Percentiles rank a stretch among this genome's conserved stretches.
phyloP scores from a whole-genome alignment of 2,329 filamentous ascomycete genomes.

The Monosporascus ibericus region DNA sequence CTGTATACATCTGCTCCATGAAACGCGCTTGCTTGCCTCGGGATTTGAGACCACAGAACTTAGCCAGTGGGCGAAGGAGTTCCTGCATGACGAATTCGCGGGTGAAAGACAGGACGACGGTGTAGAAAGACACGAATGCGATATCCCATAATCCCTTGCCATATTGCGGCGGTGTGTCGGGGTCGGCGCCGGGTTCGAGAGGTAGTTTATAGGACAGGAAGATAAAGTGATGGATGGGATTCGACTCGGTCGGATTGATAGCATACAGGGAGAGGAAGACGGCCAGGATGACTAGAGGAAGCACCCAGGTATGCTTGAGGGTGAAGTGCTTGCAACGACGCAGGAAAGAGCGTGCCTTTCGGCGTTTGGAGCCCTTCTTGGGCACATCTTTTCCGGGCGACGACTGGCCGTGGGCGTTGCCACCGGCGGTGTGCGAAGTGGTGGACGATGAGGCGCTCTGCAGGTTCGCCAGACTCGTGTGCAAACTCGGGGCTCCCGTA shows the following conservation, averaged over 20 bases:
- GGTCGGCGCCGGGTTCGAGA: slow-evolving; percentile 31
- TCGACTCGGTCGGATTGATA: slow-evolving; percentile 68
- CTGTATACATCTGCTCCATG: slow-evolving; percentile 95
- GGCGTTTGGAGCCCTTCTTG: slow-evolving; percentile 47
- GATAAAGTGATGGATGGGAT: slow-evolving; percentile 74
- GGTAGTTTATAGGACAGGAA: slow-evolving; percentile 84
- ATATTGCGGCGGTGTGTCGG: slow-evolving; percentile 58
- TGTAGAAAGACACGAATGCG: slow-evolving; percentile 85
- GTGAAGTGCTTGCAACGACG: slow-evolving; percentile 46
- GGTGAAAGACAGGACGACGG: slow-evolving; percentile 81
- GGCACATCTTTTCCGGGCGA: slow-evolving; percentile 16
- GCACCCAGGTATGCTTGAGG: slow-evolving; percentile 54
- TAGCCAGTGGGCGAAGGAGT: slow-evolving; percentile 70
- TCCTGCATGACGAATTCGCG: slow-evolving; percentile 96
- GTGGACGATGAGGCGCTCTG: slow-evolving; percentile 17
- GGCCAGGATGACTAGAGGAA: slow-evolving; percentile 63
- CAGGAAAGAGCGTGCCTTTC: slow-evolving; percentile 47
- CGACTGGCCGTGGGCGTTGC: slow-evolving; percentile 15
- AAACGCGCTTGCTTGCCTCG: slow-evolving; percentile 80
- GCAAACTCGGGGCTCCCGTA: slow-evolving; percentile 48
- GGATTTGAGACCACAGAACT: slow-evolving; percentile 60
- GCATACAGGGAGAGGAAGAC: slow-evolving; percentile 63
- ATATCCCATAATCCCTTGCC: slow-evolving; percentile 85
- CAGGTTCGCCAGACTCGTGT: slow-evolving; percentile 45
- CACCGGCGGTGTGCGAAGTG: slow-evolving; percentile 9